These are phyloP conservation scores for Cercospora sp. DNA, from an alignment of 2,329 filamentous ascomycete genomes.

Conservation along the genomic window DNA sequence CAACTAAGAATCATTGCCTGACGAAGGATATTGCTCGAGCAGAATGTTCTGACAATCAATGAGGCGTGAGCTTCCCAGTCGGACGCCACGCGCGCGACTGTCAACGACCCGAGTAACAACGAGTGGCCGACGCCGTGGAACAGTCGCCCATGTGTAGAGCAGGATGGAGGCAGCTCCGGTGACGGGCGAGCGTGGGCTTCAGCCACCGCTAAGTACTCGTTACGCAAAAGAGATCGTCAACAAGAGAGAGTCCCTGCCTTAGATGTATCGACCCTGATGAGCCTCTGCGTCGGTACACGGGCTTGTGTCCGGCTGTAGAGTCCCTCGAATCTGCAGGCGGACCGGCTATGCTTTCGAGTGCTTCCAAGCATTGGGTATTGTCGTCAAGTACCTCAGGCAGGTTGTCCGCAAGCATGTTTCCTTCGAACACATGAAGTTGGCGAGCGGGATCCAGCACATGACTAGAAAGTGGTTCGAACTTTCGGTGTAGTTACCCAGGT, in stretches of 20 bases:
- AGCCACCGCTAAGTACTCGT: neutral
- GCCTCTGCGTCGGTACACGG: neutral
- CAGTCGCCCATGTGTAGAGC: neutral
- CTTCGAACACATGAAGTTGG: neutral
- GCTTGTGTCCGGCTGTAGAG: neutral
- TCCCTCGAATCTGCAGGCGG: neutral
- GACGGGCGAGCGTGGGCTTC: neutral
- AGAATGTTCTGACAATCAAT: neutral
- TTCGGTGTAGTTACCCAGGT: neutral
- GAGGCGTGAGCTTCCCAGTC: neutral
- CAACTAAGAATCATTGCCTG: neutral
- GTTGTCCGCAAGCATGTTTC: neutral
- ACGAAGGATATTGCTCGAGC: neutral
- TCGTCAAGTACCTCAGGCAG: neutral
- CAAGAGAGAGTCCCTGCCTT: slow-evolving; percentile 2
- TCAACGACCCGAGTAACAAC: neutral
- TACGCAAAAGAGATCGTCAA: neutral
- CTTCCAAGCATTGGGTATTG: neutral
- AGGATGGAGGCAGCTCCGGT: neutral
- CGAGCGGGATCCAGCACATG: neutral
- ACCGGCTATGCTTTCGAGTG: neutral
- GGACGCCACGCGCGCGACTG: neutral
- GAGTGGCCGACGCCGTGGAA: neutral
- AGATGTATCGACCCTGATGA: slow-evolving; percentile 1
- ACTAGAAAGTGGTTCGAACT: neutral